Evolutionary conservation across 306 rosid genomes (phyloP).

Genomic region (Rubus idaeus): DNA sequence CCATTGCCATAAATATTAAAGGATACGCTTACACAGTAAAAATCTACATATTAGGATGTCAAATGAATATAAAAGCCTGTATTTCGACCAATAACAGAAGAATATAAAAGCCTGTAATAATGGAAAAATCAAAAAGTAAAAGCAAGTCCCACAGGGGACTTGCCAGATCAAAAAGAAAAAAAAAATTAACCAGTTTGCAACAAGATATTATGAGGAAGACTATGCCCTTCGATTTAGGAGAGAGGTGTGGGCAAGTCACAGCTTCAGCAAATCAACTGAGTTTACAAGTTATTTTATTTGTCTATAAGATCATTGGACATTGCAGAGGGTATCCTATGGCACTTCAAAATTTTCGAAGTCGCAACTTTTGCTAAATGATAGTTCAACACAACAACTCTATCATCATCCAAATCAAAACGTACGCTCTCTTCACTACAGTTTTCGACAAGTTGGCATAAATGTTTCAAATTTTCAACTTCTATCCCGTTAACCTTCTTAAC

Average conservation of each 20-base stretch:
- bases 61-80: not conserved
- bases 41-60: not conserved
- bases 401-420: constrained; percentile 87
- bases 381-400: constrained; percentile 72
- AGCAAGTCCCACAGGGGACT: not conserved
- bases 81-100: too few relatives aligned
- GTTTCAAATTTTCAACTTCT: constrained; percentile 68
- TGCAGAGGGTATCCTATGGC: constrained; percentile 78
- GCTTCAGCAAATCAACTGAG: constrained; percentile 19
- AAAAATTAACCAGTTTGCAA: not conserved
- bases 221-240: not conserved
- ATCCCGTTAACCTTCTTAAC: constrained; percentile 76
- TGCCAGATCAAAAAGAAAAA: not conserved
- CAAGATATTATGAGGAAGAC: not conserved
- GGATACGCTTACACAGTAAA: not conserved
- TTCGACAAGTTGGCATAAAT: constrained; percentile 72
- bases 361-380: constrained; percentile 60
- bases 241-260: constrained; percentile 7
- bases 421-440: constrained; percentile 50
- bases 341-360: constrained; percentile 63
- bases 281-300: constrained; percentile 24
- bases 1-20: too few relatives aligned
- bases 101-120: too few relatives aligned
- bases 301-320: constrained; percentile 60
- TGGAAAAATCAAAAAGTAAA: not conserved